phyloP scores from a whole-genome alignment of 805 yeast genomes.

The Starmerella vaccinii region DNA sequence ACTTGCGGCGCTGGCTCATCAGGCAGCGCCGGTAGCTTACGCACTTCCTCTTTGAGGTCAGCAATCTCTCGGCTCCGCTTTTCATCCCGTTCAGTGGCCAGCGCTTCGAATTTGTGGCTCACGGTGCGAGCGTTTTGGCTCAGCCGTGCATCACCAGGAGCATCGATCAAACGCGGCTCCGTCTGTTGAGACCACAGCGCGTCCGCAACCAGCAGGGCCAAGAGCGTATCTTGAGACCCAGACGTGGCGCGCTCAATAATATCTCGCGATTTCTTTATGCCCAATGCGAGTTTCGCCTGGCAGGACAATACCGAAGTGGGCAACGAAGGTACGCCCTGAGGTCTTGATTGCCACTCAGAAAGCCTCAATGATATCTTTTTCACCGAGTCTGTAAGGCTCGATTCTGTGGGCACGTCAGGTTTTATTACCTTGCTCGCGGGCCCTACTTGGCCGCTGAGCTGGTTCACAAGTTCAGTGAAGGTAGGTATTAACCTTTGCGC shows the following conservation, averaged over 20 bases:
- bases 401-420: not conserved
- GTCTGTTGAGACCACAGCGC: constrained; percentile 7
- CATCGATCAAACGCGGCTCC: constrained; percentile 2
- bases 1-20: not conserved
- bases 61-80: not conserved
- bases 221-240: constrained; percentile 10
- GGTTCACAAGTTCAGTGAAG: constrained; percentile 1
- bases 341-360: constrained; percentile 18
- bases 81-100: constrained; percentile 1
- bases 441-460: constrained; percentile 1
- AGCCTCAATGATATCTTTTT: not conserved
- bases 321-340: constrained; percentile 19
- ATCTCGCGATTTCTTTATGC: constrained; percentile 2
- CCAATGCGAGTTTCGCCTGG: constrained; percentile 15
- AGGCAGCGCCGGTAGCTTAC: not conserved
- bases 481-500: constrained; percentile 1
- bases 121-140: constrained; percentile 8
- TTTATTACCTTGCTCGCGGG: not conserved
- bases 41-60: constrained; percentile 1
- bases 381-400: constrained; percentile 9
- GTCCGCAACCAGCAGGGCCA: constrained; percentile 17
- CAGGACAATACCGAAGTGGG: constrained; percentile 4
- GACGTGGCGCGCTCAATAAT: constrained; percentile 9
- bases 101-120: not conserved
- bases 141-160: not conserved